Conservation (phyloP, 371 early-diverging fungal species). For the Syncephalastrum monosporum region DNA sequence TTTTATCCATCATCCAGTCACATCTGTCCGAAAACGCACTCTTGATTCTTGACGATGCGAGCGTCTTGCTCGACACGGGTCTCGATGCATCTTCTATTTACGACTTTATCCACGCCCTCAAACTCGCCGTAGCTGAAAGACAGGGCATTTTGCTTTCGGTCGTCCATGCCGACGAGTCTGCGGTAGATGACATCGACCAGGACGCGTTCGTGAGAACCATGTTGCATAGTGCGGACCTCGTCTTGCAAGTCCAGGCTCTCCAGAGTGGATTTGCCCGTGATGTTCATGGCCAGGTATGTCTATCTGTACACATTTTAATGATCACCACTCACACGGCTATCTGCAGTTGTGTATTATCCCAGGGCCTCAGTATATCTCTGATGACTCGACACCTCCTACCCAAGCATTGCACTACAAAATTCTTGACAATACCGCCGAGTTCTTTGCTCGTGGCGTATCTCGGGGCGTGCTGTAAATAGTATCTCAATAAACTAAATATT, state of each 20-base stretch:
- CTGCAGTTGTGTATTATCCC: constrained; percentile 46
- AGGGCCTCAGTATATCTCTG: constrained; percentile 41
- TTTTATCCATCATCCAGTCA: constrained; percentile 20
- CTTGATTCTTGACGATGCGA: constrained; percentile 66
- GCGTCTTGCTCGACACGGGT: constrained; percentile 56
- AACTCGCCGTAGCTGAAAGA: constrained; percentile 39
- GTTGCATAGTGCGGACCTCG: constrained; percentile 48
- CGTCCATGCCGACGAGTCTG: constrained; percentile 60
- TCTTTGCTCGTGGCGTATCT: constrained; percentile 70
- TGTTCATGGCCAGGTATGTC: constrained; percentile 63
- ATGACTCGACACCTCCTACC: constrained; percentile 5
- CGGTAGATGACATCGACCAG: constrained; percentile 51
- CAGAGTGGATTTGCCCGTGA: constrained; percentile 68
- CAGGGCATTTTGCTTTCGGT: constrained; percentile 60
- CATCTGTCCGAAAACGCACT: constrained; percentile 28
- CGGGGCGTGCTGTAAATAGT: constrained; percentile 16
- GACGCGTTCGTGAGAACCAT: constrained; percentile 55
- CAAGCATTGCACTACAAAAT: constrained; percentile 66
- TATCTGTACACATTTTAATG: background rate
- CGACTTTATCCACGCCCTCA: constrained; percentile 47
- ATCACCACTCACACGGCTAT: background rate
- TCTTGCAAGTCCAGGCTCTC: constrained; percentile 59
- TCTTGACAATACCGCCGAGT: constrained; percentile 65
- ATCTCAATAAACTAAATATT: too few relatives aligned
- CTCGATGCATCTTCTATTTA: constrained; percentile 30